Conservation (phyloP, 2,329 filamentous ascomycete species). For the Cladosporium sp. region DNA sequence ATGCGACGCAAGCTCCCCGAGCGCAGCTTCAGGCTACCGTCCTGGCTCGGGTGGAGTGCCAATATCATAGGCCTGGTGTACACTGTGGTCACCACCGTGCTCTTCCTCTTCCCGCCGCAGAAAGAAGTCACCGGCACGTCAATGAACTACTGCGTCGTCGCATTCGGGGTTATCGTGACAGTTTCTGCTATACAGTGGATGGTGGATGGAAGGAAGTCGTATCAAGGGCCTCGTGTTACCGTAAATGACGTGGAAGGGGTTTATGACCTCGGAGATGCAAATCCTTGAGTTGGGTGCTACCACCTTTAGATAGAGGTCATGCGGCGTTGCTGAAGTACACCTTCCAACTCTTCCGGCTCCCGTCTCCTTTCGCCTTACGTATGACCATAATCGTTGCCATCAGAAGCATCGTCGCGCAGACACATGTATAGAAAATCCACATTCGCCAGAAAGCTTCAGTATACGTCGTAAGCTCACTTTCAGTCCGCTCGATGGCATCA, state of each 20-base stretch:
- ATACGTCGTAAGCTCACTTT: background rate
- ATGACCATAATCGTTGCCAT: background rate
- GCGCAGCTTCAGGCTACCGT: conserved; percentile 49
- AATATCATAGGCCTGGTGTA: conserved; percentile 54
- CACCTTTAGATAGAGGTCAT: too few species aligned
- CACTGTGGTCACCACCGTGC: conserved; percentile 58
- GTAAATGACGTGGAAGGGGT: background rate
- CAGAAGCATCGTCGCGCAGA: background rate
- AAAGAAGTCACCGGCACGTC: conserved; percentile 54
- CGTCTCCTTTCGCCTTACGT: background rate
- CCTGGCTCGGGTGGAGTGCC: conserved; percentile 50
- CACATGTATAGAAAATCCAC: conserved; percentile 5
- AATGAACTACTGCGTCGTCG: conserved; percentile 55
- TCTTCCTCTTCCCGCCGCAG: conserved; percentile 64
- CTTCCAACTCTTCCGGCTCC: background rate
- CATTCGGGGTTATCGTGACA: conserved; percentile 48
- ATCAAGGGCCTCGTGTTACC: conserved; percentile 36
- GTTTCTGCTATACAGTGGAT: conserved; percentile 51
- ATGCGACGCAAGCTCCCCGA: conserved; percentile 58
- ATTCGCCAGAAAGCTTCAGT: background rate
- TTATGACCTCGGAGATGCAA: too few species aligned
- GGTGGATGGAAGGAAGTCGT: conserved; percentile 53
- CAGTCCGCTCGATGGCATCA: background rate
- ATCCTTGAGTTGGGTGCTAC: too few species aligned
- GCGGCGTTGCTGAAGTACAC: too few species aligned